Evolutionary conservation across 129 eudicot genomes (phyloP).

Genomic region (Helianthus tuberosus): DNA sequence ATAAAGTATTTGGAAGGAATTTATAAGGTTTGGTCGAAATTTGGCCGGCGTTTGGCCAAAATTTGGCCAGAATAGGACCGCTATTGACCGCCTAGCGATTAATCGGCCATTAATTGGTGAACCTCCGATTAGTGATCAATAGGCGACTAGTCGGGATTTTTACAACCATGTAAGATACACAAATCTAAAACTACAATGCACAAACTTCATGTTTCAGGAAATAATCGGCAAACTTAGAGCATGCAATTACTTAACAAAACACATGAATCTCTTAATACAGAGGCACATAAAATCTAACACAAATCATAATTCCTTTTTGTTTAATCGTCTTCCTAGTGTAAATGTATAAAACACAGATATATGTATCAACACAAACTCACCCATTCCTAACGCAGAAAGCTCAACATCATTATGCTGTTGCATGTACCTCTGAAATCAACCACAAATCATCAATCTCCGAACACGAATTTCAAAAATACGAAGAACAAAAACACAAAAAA

Average conservation of each 20-base stretch:
- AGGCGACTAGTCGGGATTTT: too few relatives aligned
- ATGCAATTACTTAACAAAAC: constrained; percentile 3
- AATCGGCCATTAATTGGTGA: too few relatives aligned
- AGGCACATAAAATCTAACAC: neutral
- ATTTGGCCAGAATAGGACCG: too few relatives aligned
- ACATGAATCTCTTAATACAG: neutral
- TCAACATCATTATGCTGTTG: constrained; percentile 86
- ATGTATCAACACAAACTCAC: constrained; percentile 35
- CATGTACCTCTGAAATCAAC: constrained; percentile 72
- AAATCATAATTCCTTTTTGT: neutral
- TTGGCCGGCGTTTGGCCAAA: too few relatives aligned
- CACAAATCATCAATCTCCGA: constrained; percentile 9
- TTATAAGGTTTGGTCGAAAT: too few relatives aligned
- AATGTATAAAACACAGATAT: neutral
- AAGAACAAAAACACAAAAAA: constrained; percentile 1
- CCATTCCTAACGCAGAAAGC: constrained; percentile 90
- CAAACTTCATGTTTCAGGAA: neutral
- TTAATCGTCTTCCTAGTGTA: neutral
- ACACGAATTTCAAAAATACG: neutral
- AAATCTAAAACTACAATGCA: neutral
- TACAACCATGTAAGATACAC: too few relatives aligned
- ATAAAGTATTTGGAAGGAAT: too few relatives aligned
- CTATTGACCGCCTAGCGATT: too few relatives aligned
- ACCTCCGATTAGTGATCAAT: too few relatives aligned
- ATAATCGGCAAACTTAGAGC: neutral